phyloP scores from a whole-genome alignment of 768 basidiomycete species.

The Leccinum disarticulatum region DNA sequence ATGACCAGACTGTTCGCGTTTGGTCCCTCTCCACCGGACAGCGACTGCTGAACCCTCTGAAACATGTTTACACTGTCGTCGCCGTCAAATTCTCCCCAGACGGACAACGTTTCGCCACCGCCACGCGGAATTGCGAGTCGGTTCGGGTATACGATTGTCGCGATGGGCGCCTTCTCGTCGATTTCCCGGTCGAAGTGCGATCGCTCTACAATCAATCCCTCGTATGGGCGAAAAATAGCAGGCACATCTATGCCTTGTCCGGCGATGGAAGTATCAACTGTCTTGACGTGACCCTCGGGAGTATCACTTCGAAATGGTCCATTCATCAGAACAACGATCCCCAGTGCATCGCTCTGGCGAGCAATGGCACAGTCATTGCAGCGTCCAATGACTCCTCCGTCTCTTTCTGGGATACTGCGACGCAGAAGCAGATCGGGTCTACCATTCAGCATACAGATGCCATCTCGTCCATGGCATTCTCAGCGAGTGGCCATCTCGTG shows the following conservation, averaged over 20 bases:
- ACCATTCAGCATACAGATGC: neutral
- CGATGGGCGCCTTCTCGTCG: neutral
- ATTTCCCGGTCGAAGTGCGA: neutral
- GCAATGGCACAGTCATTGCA: neutral
- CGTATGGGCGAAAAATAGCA: neutral
- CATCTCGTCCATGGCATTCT: neutral
- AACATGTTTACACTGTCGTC: neutral
- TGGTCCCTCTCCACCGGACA: constrained; percentile 6
- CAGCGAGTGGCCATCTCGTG: neutral
- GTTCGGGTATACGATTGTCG: constrained; percentile 5
- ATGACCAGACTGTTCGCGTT: neutral
- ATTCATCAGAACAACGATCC: neutral
- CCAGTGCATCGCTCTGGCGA: neutral
- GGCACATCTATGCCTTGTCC: neutral
- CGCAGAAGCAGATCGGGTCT: neutral
- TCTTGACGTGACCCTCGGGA: neutral
- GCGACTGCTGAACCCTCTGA: neutral
- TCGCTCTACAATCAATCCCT: neutral
- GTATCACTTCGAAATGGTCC: neutral
- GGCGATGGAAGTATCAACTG: neutral
- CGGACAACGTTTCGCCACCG: constrained; percentile 1
- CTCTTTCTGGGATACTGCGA: neutral
- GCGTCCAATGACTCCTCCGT: neutral
- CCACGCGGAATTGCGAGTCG: neutral
- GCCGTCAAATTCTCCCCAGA: constrained; percentile 12